A percentile compares a stretch with the other conserved stretches of the same genome.
phyloP scores from a whole-genome alignment of 306 rosid species.

The Rubus idaeus region DNA sequence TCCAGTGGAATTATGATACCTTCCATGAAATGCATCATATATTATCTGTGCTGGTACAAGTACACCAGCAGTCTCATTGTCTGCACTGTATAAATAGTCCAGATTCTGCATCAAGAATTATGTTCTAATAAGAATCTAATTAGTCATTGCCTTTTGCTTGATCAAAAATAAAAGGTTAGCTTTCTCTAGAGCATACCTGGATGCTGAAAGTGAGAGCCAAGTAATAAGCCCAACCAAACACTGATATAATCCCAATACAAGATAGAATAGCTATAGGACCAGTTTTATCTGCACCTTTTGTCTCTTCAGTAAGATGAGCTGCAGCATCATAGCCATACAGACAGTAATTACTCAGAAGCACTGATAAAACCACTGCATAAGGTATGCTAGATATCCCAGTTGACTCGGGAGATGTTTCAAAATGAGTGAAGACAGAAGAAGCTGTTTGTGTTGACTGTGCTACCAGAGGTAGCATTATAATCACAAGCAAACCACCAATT shows the following conservation, averaged over 20 bases:
- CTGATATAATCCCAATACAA: conserved; percentile 22
- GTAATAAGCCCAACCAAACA: conserved; percentile 29
- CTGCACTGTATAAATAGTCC: conserved; percentile 22
- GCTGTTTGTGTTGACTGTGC: conserved; percentile 22
- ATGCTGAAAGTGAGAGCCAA: conserved; percentile 33
- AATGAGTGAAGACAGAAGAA: conserved; percentile 30
- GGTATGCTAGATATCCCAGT: conserved; percentile 31
- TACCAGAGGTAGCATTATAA: conserved; percentile 27
- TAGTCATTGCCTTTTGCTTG: not conserved
- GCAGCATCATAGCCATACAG: conserved; percentile 31
- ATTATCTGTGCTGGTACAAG: conserved; percentile 34
- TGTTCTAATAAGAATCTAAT: not conserved
- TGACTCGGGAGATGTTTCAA: conserved; percentile 22
- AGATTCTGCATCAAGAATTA: conserved; percentile 19
- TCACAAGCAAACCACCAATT: conserved; percentile 25
- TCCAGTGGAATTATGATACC: conserved; percentile 29
- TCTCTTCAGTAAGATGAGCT: conserved; percentile 33
- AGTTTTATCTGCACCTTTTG: conserved; percentile 29
- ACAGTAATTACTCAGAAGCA: conserved; percentile 23
- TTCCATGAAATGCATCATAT: conserved; percentile 32
- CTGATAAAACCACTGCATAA: conserved; percentile 29
- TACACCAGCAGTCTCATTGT: conserved; percentile 32
- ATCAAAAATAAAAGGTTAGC: not conserved
- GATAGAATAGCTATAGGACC: conserved; percentile 27
- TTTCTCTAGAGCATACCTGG: conserved; percentile 5